Evolutionary conservation across 768 basidiomycete genomes (phyloP).

Genomic region (Pleurotus tuoliensis): DNA sequence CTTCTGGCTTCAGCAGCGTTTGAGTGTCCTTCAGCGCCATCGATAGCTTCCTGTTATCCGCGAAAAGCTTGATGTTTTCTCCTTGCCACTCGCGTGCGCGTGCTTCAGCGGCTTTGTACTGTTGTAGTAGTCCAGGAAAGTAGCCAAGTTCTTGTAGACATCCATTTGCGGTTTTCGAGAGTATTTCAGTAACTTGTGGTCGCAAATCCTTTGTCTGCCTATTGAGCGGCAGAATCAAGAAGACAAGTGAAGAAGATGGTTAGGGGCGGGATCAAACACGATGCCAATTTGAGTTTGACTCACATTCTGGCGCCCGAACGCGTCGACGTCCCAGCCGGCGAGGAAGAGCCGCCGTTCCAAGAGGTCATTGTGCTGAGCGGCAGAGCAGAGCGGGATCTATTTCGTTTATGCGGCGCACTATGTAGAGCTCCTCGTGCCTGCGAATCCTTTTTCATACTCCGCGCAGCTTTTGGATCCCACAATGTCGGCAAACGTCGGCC

Average conservation of each 20-base stretch:
- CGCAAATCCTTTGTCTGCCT: conserved; percentile 20
- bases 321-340: not conserved
- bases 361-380: not conserved
- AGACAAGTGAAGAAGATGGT: not conserved
- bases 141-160: conserved; percentile 47
- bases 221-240: not conserved
- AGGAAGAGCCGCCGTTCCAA: not conserved
- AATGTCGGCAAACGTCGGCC: too few relatives aligned
- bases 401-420: not conserved
- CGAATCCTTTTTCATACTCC: not conserved
- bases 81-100: conserved; percentile 26
- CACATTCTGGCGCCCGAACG: not conserved
- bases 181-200: conserved; percentile 36
- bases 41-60: conserved; percentile 33
- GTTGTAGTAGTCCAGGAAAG: conserved; percentile 36
- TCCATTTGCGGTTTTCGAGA: conserved; percentile 40
- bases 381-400: not conserved
- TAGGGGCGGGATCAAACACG: not conserved
- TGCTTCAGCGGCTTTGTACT: conserved; percentile 29
- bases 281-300: not conserved
- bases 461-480: not conserved
- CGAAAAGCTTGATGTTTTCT: conserved; percentile 35
- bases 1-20: conserved; percentile 15
- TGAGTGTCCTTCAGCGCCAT: not conserved
- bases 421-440: not conserved